phyloP scores from a whole-genome alignment of 352 stramenopile genomes.

The Salisapilia sapeloensis region DNA sequence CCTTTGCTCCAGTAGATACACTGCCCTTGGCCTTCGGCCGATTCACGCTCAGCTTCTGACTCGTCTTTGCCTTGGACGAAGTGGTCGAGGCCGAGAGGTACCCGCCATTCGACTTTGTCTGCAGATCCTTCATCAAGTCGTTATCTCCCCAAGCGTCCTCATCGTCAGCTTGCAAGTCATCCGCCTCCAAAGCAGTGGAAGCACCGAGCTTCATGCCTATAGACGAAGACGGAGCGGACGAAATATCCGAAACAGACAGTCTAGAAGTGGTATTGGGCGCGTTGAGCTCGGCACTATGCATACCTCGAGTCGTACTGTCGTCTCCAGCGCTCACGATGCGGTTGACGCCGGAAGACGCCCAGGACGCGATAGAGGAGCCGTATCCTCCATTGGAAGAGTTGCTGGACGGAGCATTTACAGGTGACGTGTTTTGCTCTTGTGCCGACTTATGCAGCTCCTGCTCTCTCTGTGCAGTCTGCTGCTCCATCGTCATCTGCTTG shows the following conservation, averaged over 20 bases:
- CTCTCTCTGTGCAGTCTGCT: slow-evolving; percentile 40
- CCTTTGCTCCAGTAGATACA: too few relatives aligned
- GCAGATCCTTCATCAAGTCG: slow-evolving; percentile 30
- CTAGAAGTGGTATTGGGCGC: slow-evolving; percentile 1
- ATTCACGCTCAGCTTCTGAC: slow-evolving; percentile 36
- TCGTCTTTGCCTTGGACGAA: slow-evolving; percentile 11
- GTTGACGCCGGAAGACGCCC: slow-evolving; percentile 43
- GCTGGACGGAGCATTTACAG: slow-evolving; percentile 5
- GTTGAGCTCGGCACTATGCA: slow-evolving; percentile 1
- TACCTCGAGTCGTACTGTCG: not conserved
- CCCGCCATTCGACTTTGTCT: slow-evolving; percentile 5
- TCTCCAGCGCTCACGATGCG: slow-evolving; percentile 33
- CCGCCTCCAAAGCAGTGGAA: slow-evolving; percentile 17
- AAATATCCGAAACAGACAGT: not conserved
- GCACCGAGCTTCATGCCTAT: too few relatives aligned
- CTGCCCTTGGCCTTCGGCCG: slow-evolving; percentile 6
- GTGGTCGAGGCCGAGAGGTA: slow-evolving; percentile 12
- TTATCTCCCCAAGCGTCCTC: slow-evolving; percentile 44
- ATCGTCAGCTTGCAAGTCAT: slow-evolving; percentile 29
- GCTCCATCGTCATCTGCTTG: slow-evolving; percentile 59
- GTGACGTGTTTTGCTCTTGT: slow-evolving; percentile 1
- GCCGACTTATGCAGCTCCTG: slow-evolving; percentile 13
- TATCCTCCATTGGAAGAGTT: slow-evolving; percentile 18
- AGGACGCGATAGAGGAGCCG: slow-evolving; percentile 50
- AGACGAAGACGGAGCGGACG: slow-evolving; percentile 12